phyloP scores from a whole-genome alignment of 2,329 filamentous ascomycete genomes.

The Metarhizium humberi region DNA sequence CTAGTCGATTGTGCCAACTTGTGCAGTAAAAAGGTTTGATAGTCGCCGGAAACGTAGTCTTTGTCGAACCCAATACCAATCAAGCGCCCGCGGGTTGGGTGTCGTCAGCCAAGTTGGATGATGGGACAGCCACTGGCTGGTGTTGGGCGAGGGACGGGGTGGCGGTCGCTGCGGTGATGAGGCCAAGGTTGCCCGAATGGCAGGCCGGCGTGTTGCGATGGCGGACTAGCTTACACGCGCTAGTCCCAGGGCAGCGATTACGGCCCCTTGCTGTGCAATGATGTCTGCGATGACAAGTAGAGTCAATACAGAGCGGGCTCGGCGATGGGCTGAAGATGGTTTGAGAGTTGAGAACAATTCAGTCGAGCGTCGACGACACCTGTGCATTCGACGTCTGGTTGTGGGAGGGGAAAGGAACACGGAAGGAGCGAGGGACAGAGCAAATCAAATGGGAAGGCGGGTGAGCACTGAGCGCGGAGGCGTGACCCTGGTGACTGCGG shows the following conservation, averaged over 20 bases:
- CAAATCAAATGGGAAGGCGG: too few relatives aligned
- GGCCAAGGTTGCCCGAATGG: neutral
- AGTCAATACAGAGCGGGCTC: neutral
- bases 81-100: too few relatives aligned
- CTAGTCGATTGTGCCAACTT: neutral
- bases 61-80: neutral
- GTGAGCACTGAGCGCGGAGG: too few relatives aligned
- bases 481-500: too few relatives aligned
- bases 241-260: neutral
- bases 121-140: neutral
- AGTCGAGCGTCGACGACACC: too few relatives aligned
- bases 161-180: slow-evolving; percentile 5
- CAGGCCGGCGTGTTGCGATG: too few relatives aligned
- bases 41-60: neutral
- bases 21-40: neutral
- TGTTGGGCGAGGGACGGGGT: neutral
- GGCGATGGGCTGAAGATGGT: too few relatives aligned
- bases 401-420: neutral
- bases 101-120: neutral
- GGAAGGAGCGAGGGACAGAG: too few relatives aligned
- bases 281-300: neutral
- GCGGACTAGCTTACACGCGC: neutral
- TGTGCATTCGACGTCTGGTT: too few relatives aligned
- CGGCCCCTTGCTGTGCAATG: neutral
- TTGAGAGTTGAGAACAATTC: too few relatives aligned